Conservation (phyloP, 2,329 filamentous ascomycete genomes). For the Clonostachys sp. region DNA sequence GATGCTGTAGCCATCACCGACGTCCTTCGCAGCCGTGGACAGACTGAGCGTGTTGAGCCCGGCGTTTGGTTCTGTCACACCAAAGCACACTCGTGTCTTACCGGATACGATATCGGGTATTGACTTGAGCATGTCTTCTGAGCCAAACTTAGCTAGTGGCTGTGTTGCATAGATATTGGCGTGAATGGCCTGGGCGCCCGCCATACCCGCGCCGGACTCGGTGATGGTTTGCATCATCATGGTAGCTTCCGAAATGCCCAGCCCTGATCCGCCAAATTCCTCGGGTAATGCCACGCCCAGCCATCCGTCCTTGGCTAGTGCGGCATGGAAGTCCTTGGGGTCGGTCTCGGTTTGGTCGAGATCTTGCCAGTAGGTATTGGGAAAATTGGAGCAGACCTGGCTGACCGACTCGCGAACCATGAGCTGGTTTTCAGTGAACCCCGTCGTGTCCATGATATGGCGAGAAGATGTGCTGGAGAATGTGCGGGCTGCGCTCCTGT, state of each 20-base stretch:
- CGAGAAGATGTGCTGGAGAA: constrained; percentile 28
- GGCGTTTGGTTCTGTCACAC: constrained; percentile 79
- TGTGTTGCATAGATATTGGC: constrained; percentile 74
- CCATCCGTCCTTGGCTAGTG: constrained; percentile 72
- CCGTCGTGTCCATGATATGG: constrained; percentile 64
- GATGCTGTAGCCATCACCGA: constrained; percentile 57
- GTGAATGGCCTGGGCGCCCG: constrained; percentile 59
- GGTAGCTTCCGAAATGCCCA: constrained; percentile 77
- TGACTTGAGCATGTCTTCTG: constrained; percentile 56
- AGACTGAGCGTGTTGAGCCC: constrained; percentile 75
- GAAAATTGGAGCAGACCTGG: constrained; percentile 65
- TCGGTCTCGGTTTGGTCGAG: constrained; percentile 67
- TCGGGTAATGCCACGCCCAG: constrained; percentile 77
- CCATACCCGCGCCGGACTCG: constrained; percentile 76
- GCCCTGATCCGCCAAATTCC: constrained; percentile 65
- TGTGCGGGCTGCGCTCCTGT: not conserved
- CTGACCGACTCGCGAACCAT: constrained; percentile 66
- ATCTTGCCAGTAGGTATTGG: constrained; percentile 73
- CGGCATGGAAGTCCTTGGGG: constrained; percentile 71
- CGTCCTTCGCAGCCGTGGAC: constrained; percentile 55
- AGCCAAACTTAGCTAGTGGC: constrained; percentile 68
- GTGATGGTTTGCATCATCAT: constrained; percentile 85
- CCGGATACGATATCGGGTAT: constrained; percentile 70
- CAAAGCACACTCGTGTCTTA: constrained; percentile 70
- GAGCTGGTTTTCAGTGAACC: constrained; percentile 70